Conservation (phyloP, 73 alveolate genomes). For the Stentor coeruleus region DNA sequence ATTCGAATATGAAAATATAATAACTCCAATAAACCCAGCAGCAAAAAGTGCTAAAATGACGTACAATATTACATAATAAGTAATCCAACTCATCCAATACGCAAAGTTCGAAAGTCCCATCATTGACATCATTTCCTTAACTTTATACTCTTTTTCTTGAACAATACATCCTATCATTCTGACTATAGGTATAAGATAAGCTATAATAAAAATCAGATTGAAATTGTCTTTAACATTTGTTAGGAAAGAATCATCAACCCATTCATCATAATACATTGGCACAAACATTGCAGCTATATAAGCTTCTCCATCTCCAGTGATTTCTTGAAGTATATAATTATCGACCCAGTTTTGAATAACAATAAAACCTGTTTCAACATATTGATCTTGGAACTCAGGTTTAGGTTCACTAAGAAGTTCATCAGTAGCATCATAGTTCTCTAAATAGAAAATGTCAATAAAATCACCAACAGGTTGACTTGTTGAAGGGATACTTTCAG, state of each 20-base stretch:
- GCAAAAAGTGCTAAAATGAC: too few relatives aligned
- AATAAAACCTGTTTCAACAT: background rate
- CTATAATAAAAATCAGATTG: slow-evolving; percentile 14
- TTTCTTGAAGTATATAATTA: slow-evolving; percentile 25
- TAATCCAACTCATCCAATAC: too few relatives aligned
- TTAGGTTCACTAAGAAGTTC: background rate
- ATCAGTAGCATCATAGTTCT: background rate
- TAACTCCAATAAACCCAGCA: too few relatives aligned
- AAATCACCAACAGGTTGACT: background rate
- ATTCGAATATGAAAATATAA: too few relatives aligned
- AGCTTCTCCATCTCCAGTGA: slow-evolving; percentile 26
- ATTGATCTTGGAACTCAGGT: background rate
- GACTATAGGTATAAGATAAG: too few relatives aligned
- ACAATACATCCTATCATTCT: too few relatives aligned
- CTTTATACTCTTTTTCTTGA: too few relatives aligned
- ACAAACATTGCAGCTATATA: slow-evolving; percentile 21
- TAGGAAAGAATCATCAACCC: slow-evolving; percentile 2
- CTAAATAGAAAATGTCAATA: background rate
- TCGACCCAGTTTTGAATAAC: slow-evolving; percentile 23
- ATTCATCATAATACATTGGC: slow-evolving; percentile 27
- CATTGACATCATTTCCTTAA: too few relatives aligned
- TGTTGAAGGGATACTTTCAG: background rate
- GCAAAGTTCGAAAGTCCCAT: too few relatives aligned
- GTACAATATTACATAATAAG: too few relatives aligned
- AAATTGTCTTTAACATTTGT: background rate